Evolutionary conservation across 306 rosid genomes (phyloP), one percentile per base, ranked within the genome.

Genomic region (Corylus avellana): DNA sequence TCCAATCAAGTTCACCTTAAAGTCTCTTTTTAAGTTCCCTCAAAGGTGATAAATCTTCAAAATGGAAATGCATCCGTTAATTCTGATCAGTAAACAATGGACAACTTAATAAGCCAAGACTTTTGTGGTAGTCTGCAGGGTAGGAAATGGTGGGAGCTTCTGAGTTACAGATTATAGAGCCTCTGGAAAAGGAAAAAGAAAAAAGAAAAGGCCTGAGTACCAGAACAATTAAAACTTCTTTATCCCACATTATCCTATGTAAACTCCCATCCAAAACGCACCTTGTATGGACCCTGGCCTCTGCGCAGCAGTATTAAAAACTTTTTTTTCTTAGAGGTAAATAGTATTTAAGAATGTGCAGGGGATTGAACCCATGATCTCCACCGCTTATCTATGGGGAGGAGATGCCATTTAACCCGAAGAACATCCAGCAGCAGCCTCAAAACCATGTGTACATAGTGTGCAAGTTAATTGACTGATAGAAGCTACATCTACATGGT

Each of bases 131-230:
- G 6, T 22, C 37, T 59, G 32, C 9, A 59, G 3, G 14, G 37
- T 25, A 37, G 50, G 20, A 32, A 66, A 66, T 66, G 48, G 11
- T 17, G 13, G 39, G 72, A 66, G 72, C 72, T 66, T 66, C 72
- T 17, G 25, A 66, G 50, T 18, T 37, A 37, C 11, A 8, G 50
- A 7, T 66, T 66, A 17, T 3, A 66, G 1, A 20, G 12, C 66
- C 48, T n/a, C 13, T 39, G 11, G 3, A 58, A 20, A 17, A 8
- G 16, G 16, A 7, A 2, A 17, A 17, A 0, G 5, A 22, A 3
- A 20, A 58, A 22, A 22, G 22, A 7, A 22, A 22, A 22, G 5
- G n/a, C 5, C 4, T 9, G 12, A 3, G 8, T 10, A n/a, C 12
- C 32, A 20, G 63, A 20, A 8, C 12, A 0, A 57, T 57, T 20